A percentile compares a stretch with the other conserved stretches of the same genome.
Conservation (phyloP, 148 eudicot species). For the Cornus suecica region DNA sequence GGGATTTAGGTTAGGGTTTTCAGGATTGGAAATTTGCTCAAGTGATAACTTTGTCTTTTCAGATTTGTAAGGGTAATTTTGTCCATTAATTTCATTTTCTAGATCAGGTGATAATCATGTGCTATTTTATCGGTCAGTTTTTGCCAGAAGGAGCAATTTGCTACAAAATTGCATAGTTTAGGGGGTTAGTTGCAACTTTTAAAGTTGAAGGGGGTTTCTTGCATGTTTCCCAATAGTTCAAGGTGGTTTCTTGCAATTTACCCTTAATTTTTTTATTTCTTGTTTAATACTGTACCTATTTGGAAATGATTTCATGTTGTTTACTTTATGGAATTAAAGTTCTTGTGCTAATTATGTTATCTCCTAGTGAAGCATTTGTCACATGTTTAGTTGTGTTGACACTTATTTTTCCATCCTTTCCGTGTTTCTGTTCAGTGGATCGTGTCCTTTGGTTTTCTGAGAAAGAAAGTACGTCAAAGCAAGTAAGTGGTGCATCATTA, state of each 20-base stretch:
- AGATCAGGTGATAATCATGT: too few relatives aligned
- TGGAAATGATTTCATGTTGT: background rate
- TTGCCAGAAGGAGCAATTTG: too few relatives aligned
- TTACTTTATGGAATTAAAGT: background rate
- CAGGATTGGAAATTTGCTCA: too few relatives aligned
- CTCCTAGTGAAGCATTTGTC: background rate
- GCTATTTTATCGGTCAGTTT: too few relatives aligned
- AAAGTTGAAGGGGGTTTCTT: too few relatives aligned
- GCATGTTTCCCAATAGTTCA: too few relatives aligned
- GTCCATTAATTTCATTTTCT: too few relatives aligned
- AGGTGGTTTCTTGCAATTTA: background rate
- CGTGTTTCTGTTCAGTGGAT: constrained; percentile 58
- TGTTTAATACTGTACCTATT: background rate
- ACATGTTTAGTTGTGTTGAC: background rate
- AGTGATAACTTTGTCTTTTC: too few relatives aligned
- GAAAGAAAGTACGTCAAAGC: constrained; percentile 66
- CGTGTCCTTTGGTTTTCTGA: constrained; percentile 68
- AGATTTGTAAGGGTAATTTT: too few relatives aligned
- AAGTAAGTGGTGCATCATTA: constrained; percentile 56
- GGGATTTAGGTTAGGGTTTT: too few relatives aligned
- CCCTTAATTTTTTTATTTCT: background rate
- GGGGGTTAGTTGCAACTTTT: too few relatives aligned
- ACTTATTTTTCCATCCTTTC: background rate
- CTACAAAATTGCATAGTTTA: background rate
- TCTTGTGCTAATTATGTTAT: background rate